phyloP scores from a whole-genome alignment of 1,139 yeast genomes.

The Scheffersomyces lignicola region DNA sequence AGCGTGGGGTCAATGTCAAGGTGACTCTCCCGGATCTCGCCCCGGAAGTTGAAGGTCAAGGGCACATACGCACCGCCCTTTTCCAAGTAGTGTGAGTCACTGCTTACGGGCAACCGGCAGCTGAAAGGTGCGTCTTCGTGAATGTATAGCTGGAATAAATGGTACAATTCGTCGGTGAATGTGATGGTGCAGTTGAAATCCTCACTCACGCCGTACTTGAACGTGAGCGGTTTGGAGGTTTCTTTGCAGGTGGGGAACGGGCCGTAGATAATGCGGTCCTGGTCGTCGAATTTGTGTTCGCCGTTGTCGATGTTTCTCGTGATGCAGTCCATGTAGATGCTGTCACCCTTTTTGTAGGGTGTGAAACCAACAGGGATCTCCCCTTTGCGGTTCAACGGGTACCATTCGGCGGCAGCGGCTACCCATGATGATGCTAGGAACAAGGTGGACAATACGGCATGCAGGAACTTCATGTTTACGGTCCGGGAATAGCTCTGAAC shows the following conservation, averaged over 20 bases:
- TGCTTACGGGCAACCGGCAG: slow-evolving; percentile 59
- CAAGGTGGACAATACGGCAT: background rate
- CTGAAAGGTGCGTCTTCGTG: slow-evolving; percentile 79
- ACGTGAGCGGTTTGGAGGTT: slow-evolving; percentile 56
- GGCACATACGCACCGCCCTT: slow-evolving; percentile 59
- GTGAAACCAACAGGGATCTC: slow-evolving; percentile 37
- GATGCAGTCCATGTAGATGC: slow-evolving; percentile 59
- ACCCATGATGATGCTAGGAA: slow-evolving; percentile 5
- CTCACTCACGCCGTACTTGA: slow-evolving; percentile 54
- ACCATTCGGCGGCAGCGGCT: slow-evolving; percentile 27
- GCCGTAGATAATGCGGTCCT: slow-evolving; percentile 56
- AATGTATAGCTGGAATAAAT: slow-evolving; percentile 69
- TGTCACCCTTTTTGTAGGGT: slow-evolving; percentile 45
- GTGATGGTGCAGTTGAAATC: slow-evolving; percentile 61
- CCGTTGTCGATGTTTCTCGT: slow-evolving; percentile 71
- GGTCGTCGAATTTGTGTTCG: slow-evolving; percentile 67
- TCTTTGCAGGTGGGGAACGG: slow-evolving; percentile 67
- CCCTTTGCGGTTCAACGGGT: slow-evolving; percentile 34
- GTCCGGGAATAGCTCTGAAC: too few relatives aligned
- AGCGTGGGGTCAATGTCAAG: slow-evolving; percentile 63
- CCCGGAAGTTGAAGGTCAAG: slow-evolving; percentile 64
- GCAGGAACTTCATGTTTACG: background rate
- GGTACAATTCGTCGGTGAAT: slow-evolving; percentile 68
- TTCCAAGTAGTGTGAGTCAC: slow-evolving; percentile 41
- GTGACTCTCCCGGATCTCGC: slow-evolving; percentile 68